A percentile compares a stretch with the other conserved stretches of the same genome.
Conservation (phyloP, 352 stramenopile genomes). For the Pythium myriotylum region DNA sequence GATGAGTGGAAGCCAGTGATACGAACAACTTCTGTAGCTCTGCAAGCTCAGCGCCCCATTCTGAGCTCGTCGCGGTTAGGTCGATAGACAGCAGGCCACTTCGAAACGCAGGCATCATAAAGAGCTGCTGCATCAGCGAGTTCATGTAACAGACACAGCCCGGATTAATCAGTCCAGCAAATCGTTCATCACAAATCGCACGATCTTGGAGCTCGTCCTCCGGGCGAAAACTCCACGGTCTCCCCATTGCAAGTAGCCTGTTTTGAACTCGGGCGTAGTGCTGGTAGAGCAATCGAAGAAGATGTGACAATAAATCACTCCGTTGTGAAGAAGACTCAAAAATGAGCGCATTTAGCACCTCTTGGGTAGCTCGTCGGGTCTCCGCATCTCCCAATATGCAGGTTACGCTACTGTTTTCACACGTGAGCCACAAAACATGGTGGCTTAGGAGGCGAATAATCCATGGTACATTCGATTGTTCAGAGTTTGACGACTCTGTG, state of each 20-base stretch:
- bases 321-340: background rate
- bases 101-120: constrained; percentile 71
- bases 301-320: background rate
- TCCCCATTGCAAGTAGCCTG: constrained; percentile 25
- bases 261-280: constrained; percentile 7
- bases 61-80: constrained; percentile 11
- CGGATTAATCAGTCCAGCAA: constrained; percentile 95
- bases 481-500: background rate
- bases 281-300: constrained; percentile 9
- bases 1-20: constrained; percentile 44
- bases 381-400: background rate
- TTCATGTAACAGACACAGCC: constrained; percentile 99
- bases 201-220: constrained; percentile 39
- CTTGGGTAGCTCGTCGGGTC: constrained; percentile 16
- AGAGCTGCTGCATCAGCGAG: constrained; percentile 97
- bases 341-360: constrained; percentile 1
- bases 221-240: constrained; percentile 66
- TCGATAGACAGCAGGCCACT: constrained; percentile 48
- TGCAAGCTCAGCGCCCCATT: constrained; percentile 54
- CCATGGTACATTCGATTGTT: background rate
- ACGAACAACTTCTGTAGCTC: constrained; percentile 79
- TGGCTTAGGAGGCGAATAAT: constrained; percentile 7
- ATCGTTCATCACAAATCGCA: background rate
- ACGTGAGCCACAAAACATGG: constrained; percentile 13
- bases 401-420: background rate